phyloP scores from a whole-genome alignment of 495 filamentous ascomycete genomes.

The Aspergillus saccharolyticus region DNA sequence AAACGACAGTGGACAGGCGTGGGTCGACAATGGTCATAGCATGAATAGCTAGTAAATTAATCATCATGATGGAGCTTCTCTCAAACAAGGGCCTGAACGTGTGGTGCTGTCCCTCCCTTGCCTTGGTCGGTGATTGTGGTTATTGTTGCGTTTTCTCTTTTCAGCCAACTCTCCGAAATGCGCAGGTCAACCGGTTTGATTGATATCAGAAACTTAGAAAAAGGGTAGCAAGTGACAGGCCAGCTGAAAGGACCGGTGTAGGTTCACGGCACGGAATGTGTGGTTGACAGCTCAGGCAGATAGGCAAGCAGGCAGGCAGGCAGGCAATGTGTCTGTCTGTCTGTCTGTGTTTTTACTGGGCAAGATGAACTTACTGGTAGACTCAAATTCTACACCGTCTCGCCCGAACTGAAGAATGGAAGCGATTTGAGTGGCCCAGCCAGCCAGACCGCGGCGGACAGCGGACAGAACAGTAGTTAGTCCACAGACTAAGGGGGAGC shows the following conservation, averaged over 20 bases:
- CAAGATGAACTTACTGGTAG: too few species aligned
- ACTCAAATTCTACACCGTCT: background rate
- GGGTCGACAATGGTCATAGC: background rate
- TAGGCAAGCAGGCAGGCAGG: too few species aligned
- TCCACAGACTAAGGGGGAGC: slow-evolving; percentile 6
- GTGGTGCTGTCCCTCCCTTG: slow-evolving; percentile 4
- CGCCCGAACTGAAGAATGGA: background rate
- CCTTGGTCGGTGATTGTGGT: background rate
- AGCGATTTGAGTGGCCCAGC: background rate
- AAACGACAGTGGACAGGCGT: background rate
- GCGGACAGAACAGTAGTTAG: background rate
- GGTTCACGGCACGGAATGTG: background rate
- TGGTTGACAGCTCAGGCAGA: background rate
- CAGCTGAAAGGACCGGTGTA: background rate
- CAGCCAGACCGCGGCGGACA: background rate
- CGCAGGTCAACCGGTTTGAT: background rate
- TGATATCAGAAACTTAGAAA: background rate
- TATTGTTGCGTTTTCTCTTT: background rate
- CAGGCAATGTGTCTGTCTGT: too few species aligned
- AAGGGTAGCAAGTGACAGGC: background rate
- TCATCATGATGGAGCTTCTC: background rate
- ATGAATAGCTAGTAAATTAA: too few species aligned
- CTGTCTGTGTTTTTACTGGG: too few species aligned
- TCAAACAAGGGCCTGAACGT: slow-evolving; percentile 5
- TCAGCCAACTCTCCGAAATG: background rate